Evolutionary conservation across 163 green algal genomes (phyloP).

Genomic region (Chloromonas sp.): DNA sequence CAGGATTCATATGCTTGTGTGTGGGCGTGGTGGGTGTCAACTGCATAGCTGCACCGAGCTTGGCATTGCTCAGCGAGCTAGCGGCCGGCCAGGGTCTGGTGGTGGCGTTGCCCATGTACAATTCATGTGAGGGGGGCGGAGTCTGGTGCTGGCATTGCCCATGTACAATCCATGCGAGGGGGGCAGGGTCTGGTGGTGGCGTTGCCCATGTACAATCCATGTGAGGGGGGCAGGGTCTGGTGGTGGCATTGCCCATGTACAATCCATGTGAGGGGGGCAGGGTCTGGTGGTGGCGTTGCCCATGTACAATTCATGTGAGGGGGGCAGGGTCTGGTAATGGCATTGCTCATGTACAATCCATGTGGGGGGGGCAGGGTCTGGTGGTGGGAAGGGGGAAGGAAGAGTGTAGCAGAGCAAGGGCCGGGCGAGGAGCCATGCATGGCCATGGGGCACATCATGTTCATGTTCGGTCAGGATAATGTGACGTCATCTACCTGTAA

Average conservation of each 20-base stretch:
- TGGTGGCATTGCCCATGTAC: constrained; percentile 27
- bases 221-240: constrained; percentile 1
- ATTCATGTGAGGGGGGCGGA: not conserved
- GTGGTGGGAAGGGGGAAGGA: constrained; percentile 8
- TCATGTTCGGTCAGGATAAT: too few relatives aligned
- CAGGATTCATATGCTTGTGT: not conserved
- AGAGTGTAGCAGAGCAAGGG: too few relatives aligned
- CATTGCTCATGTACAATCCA: constrained; percentile 26
- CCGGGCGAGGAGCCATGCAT: too few relatives aligned
- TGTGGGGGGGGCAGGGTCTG: not conserved
- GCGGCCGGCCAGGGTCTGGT: constrained; percentile 21
- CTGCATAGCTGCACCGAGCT: not conserved
- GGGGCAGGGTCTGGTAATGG: not conserved
- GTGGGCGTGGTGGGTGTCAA: not conserved
- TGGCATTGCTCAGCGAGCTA: constrained; percentile 18
- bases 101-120: constrained; percentile 28
- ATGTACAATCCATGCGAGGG: constrained; percentile 19
- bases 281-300: not conserved
- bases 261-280: constrained; percentile 1
- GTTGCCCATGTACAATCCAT: constrained; percentile 24
- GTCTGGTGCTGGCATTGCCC: constrained; percentile 21
- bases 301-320: constrained; percentile 21
- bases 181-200: constrained; percentile 13
- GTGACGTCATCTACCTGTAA: too few relatives aligned
- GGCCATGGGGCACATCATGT: too few relatives aligned